Base-by-base conservation (phyloP, 2,329 filamentous ascomycete species). In the Cercospora sp. region DNA sequence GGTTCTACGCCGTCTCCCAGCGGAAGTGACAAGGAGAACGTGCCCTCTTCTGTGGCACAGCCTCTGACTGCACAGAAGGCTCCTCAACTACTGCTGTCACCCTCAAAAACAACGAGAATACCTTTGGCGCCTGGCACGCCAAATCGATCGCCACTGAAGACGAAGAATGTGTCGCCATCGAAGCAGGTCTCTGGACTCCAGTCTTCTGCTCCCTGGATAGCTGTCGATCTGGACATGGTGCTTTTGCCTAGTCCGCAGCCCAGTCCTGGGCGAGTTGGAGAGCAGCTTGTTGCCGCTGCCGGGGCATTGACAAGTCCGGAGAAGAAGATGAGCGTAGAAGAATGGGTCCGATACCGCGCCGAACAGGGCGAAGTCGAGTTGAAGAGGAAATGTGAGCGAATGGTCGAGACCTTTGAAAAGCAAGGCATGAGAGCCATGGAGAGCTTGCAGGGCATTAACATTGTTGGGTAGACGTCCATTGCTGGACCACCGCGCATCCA, bases 301-400 rank as follows among this genome's bases (percentile, higher is more conserved):
- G 84, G 84, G 0, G 86, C 86, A 13, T 80, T 99, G 63, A 90
- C 87, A 2, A 91, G 86, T 63, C 87, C 89, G 0, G 95, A 98
- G 82, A 93, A 91, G 82, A 84, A 86, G 42, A 97, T 99, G 94
- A 94, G 89, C 5, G 92, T 98, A 0, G 93, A 97, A 78, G 89
- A 97, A 79, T 99, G 94, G 93, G 91, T 99, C 45, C 84, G 89
- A 67, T 87, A 90, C 80, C 94, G 95, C 72, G 95, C 95, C 0
- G 86, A 86, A 69, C 84, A 90, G 76, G 93, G 92, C 0, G 94
- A 98, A 82, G 87, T 89, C 79, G 90, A 89, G 78, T 82, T 99
- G 65, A 90, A 90, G 76, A 82, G 85, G 39, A 91, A 96, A 77
- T 97, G 93, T 76, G 94, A 98, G 82, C 83, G 87, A 28, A 87